Evolutionary conservation across 2,329 filamentous ascomycete genomes (phyloP).

Genomic region (Daldinia sp.): DNA sequence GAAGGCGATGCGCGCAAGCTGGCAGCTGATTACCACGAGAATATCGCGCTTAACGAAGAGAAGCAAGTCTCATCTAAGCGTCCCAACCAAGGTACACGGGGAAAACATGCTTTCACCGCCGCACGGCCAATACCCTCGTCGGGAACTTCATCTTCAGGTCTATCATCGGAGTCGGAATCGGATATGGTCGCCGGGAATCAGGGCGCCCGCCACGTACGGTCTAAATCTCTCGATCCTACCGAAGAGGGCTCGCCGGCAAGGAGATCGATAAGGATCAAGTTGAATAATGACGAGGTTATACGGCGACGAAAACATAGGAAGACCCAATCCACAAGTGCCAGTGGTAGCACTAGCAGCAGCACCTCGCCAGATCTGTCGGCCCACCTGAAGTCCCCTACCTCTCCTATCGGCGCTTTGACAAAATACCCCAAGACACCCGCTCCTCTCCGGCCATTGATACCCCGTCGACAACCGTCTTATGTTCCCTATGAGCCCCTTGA

Average conservation of each 20-base stretch:
- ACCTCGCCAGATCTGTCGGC: slow-evolving; percentile 69
- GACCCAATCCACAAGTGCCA: slow-evolving; percentile 59
- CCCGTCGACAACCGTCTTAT: slow-evolving; percentile 88
- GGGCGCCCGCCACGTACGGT: slow-evolving; percentile 61
- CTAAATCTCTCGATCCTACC: slow-evolving; percentile 65
- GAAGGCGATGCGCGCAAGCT: slow-evolving; percentile 59
- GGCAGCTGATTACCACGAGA: slow-evolving; percentile 49
- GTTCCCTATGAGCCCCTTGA: slow-evolving; percentile 66
- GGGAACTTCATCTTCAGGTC: slow-evolving; percentile 67
- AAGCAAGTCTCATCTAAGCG: slow-evolving; percentile 39
- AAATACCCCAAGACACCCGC: slow-evolving; percentile 91
- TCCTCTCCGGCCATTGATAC: slow-evolving; percentile 88
- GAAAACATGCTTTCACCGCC: slow-evolving; percentile 38
- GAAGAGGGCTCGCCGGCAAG: slow-evolving; percentile 74
- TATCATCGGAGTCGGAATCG: slow-evolving; percentile 76
- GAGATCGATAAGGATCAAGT: slow-evolving; percentile 88
- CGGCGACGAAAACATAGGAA: slow-evolving; percentile 77
- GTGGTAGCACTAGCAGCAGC: slow-evolving; percentile 51
- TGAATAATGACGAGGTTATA: slow-evolving; percentile 78
- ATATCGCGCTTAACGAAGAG: slow-evolving; percentile 45
- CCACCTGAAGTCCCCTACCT: slow-evolving; percentile 92
- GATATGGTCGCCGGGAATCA: slow-evolving; percentile 55
- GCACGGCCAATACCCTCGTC: slow-evolving; percentile 50
- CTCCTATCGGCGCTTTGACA: slow-evolving; percentile 78
- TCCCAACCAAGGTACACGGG: slow-evolving; percentile 41